Evolutionary conservation across 2,329 filamentous ascomycete species (phyloP).

Genomic region (Alternaria conjuncta): DNA sequence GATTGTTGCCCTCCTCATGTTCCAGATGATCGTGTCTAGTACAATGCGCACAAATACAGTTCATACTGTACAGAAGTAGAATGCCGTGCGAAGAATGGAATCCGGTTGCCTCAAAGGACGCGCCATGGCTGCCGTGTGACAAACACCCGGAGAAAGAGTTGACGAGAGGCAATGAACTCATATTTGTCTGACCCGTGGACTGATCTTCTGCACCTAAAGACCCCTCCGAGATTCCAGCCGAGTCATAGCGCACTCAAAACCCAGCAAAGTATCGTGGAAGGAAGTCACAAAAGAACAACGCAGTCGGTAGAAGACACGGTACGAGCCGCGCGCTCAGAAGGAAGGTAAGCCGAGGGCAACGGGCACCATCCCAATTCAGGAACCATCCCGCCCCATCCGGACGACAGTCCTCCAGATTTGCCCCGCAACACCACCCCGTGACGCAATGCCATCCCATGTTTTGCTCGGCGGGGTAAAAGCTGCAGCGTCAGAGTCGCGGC

Average conservation of each 20-base stretch:
- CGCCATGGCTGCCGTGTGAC: not conserved
- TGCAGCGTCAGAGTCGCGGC: slow-evolving; percentile 1
- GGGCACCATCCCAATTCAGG: slow-evolving; percentile 5
- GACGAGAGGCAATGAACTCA: not conserved
- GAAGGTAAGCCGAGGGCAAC: slow-evolving; percentile 22
- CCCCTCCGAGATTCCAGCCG: not conserved
- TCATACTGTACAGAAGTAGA: not conserved
- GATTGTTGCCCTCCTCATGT: fast-evolving
- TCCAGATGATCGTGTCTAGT: not conserved
- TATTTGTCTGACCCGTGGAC: not conserved
- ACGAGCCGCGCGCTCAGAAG: not conserved
- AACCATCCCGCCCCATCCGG: slow-evolving; percentile 16
- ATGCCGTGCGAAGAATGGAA: not conserved
- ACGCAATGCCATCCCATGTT: slow-evolving; percentile 12
- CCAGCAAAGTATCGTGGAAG: not conserved
- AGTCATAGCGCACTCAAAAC: not conserved
- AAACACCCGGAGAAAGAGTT: not conserved
- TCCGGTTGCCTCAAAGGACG: not conserved
- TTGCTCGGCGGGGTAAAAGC: slow-evolving; percentile 6
- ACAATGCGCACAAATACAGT: fast-evolving
- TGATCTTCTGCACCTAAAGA: not conserved
- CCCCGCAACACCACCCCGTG: slow-evolving; percentile 31
- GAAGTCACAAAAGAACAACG: not conserved
- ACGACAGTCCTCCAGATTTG: slow-evolving; percentile 24
- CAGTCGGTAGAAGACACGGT: not conserved